Evolutionary conservation across 768 basidiomycete genomes (phyloP).

Genomic region (Roridomyces roridus): DNA sequence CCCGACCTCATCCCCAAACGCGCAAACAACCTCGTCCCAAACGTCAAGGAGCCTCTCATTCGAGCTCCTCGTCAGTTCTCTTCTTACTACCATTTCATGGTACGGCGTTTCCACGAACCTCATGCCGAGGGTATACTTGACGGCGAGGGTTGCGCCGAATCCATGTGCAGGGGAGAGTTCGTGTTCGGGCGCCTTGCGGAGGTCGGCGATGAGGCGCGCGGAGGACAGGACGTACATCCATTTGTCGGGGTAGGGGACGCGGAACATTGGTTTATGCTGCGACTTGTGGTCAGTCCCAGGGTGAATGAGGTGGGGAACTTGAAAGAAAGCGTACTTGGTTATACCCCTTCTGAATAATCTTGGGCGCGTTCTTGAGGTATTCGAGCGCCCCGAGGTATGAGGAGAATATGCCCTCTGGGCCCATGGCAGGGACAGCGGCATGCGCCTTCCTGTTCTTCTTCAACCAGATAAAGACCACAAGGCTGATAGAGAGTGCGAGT

Average conservation of each 20-base stretch:
- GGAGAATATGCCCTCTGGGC: not conserved
- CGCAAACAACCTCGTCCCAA: conserved; percentile 25
- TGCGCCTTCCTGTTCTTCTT: too few relatives aligned
- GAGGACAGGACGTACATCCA: conserved; percentile 55
- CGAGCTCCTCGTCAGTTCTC: conserved; percentile 25
- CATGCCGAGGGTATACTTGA: conserved; percentile 15
- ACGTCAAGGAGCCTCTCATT: conserved; percentile 20
- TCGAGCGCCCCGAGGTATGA: not conserved
- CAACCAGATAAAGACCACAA: too few relatives aligned
- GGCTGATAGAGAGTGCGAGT: too few relatives aligned
- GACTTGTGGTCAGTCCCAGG: too few relatives aligned
- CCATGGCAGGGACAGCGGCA: not conserved
- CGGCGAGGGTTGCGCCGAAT: conserved; percentile 22
- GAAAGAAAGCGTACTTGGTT: conserved; percentile 27
- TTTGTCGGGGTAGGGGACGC: conserved; percentile 45
- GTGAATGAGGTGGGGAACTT: too few relatives aligned
- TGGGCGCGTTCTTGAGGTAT: not conserved
- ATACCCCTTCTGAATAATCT: conserved; percentile 40
- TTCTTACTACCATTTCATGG: conserved; percentile 26
- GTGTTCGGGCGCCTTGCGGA: conserved; percentile 44
- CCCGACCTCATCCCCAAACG: conserved; percentile 26
- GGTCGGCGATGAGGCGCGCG: conserved; percentile 51
- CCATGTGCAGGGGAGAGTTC: conserved; percentile 37
- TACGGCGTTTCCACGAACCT: conserved; percentile 18
- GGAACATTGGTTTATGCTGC: conserved; percentile 38